Evolutionary conservation across 208 protist genomes (phyloP).

Genomic region (Crithidia fasciculata): DNA sequence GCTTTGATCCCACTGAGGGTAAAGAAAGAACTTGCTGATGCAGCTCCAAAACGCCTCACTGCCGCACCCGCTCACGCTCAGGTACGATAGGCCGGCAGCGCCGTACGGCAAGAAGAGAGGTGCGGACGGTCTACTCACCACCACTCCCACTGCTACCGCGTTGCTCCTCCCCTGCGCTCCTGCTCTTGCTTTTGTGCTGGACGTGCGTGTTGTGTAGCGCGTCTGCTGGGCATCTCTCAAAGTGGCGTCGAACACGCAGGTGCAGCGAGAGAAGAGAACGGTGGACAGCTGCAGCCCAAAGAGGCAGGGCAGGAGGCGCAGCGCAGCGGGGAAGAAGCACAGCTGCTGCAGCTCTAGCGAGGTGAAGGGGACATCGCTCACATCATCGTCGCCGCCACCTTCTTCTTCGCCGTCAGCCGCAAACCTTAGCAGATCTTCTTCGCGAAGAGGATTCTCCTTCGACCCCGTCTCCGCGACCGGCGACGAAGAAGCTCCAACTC

Average conservation of each 20-base stretch:
- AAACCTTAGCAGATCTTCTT: background rate
- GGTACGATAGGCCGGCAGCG: background rate
- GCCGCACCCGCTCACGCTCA: background rate
- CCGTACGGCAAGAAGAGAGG: background rate
- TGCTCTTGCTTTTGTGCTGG: too few relatives aligned
- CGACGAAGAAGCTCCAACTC: background rate
- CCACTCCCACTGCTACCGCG: too few relatives aligned
- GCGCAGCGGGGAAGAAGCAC: conserved; percentile 3
- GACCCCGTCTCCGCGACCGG: background rate
- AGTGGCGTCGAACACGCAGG: background rate
- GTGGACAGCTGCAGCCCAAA: background rate
- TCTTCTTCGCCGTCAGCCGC: background rate
- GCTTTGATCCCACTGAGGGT: background rate
- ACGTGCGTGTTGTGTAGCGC: background rate
- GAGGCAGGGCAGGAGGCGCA: conserved; percentile 6
- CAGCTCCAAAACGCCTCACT: conserved; percentile 9
- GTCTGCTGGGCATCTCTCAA: background rate
- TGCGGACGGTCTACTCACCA: too few relatives aligned
- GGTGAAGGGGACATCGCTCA: conserved; percentile 4
- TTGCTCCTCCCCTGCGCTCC: background rate
- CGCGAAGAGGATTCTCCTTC: background rate
- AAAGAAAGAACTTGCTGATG: background rate
- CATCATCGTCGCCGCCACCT: background rate
- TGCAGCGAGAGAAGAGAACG: background rate
- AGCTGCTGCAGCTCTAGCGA: conserved; percentile 14